phyloP scores from a whole-genome alignment of 371 early-diverging fungal species.

The Lichtheimia ornata region DNA sequence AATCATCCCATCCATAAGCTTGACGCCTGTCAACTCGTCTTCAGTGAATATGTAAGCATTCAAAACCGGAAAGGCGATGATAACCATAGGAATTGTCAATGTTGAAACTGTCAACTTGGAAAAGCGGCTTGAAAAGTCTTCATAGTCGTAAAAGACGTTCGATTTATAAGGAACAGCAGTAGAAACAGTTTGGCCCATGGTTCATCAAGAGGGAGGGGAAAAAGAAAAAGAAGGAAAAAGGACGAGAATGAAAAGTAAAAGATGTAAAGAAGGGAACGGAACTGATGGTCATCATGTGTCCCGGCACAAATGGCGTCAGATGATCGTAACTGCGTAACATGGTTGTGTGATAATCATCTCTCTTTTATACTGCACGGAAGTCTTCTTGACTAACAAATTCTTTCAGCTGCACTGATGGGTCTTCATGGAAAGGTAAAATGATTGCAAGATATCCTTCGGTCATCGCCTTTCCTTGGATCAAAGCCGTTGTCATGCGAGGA shows the following conservation, averaged over 20 bases:
- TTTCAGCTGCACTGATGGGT: conserved; percentile 6
- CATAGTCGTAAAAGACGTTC: conserved; percentile 31
- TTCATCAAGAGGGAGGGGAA: background rate
- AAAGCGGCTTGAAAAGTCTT: conserved; percentile 42
- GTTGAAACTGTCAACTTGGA: conserved; percentile 44
- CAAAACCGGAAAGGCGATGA: conserved; percentile 48
- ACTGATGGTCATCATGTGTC: background rate
- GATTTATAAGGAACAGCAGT: conserved; percentile 24
- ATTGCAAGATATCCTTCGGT: conserved; percentile 48
- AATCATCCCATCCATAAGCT: conserved; percentile 44
- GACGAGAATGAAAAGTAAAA: conserved; percentile 12
- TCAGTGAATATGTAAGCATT: conserved; percentile 48
- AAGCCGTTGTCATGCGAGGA: conserved; percentile 27
- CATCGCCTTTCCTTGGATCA: conserved; percentile 29
- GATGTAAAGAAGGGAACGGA: background rate
- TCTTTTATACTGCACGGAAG: background rate
- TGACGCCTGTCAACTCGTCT: conserved; percentile 40
- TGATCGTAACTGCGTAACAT: conserved; percentile 13
- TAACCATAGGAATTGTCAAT: conserved; percentile 45
- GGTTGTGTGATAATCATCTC: background rate
- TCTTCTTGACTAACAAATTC: background rate
- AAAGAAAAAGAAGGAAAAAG: background rate
- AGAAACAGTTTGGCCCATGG: conserved; percentile 50
- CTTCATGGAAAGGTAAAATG: conserved; percentile 31
- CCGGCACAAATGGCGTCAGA: conserved; percentile 12